phyloP scores from a whole-genome alignment of 768 basidiomycete genomes.

The Epithele typhae region DNA sequence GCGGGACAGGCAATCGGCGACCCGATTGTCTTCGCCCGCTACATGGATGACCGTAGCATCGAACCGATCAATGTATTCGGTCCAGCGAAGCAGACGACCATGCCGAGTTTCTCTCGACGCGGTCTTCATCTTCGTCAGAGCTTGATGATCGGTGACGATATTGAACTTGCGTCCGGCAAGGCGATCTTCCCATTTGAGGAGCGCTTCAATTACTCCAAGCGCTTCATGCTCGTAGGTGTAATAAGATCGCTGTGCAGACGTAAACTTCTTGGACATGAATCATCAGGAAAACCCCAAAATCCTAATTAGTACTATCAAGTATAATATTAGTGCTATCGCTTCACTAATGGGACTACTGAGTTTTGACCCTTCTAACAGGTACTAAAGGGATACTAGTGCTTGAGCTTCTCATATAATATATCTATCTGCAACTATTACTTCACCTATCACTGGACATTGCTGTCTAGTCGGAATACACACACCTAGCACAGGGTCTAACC shows the following conservation, averaged over 20 bases:
- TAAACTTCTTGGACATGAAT: slow-evolving; percentile 28
- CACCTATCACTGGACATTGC: too few species aligned
- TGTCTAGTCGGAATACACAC: too few species aligned
- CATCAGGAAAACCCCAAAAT: too few species aligned
- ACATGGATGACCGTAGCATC: slow-evolving; percentile 25
- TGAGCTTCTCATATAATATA: too few species aligned
- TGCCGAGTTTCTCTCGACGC: slow-evolving; percentile 16
- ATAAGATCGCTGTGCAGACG: slow-evolving; percentile 21
- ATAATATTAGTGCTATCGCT: too few species aligned
- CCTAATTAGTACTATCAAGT: too few species aligned
- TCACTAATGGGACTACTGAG: too few species aligned
- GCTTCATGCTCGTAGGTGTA: slow-evolving; percentile 18
- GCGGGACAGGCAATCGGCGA: slow-evolving; percentile 27
- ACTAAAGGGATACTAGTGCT: too few species aligned
- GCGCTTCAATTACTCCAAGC: slow-evolving; percentile 11
- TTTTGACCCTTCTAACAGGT: too few species aligned
- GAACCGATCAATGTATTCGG: slow-evolving; percentile 27
- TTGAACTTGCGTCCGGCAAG: slow-evolving; percentile 18
- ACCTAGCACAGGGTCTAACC: too few species aligned
- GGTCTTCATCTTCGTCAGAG: slow-evolving; percentile 24
- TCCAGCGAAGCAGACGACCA: slow-evolving; percentile 26
- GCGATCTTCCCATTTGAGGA: slow-evolving; percentile 30
- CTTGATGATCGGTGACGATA: slow-evolving; percentile 27
- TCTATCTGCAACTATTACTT: too few species aligned
- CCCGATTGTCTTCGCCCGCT: slow-evolving; percentile 22